These are phyloP conservation scores for Hawksworthiomyces lignivorus DNA, from an alignment of 2,329 filamentous ascomycete species.

Conservation along the genomic window DNA sequence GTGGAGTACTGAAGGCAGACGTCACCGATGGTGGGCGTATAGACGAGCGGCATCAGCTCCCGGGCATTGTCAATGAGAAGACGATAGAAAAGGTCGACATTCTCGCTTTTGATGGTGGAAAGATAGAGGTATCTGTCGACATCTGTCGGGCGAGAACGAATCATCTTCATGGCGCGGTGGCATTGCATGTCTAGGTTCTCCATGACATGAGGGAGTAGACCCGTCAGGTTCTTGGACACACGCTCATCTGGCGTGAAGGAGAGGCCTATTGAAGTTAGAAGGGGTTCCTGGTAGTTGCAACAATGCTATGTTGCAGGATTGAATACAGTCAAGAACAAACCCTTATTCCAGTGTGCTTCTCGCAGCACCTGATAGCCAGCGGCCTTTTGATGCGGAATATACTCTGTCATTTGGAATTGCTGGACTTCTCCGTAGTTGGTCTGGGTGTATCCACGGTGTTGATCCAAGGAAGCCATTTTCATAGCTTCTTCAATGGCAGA, in stretches of 20 bases:
- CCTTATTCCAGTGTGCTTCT: constrained; percentile 60
- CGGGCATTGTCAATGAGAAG: constrained; percentile 66
- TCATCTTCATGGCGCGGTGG: constrained; percentile 64
- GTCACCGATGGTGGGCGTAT: constrained; percentile 88
- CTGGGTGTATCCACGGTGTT: constrained; percentile 52
- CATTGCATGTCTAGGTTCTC: constrained; percentile 54
- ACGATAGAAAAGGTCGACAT: constrained; percentile 76
- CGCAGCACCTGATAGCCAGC: constrained; percentile 53
- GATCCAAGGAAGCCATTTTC: constrained; percentile 53
- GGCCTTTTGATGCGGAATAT: constrained; percentile 43
- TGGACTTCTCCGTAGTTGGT: constrained; percentile 48
- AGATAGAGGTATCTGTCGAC: constrained; percentile 83
- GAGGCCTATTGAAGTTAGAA: constrained; percentile 38
- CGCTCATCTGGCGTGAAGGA: constrained; percentile 59
- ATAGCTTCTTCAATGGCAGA: constrained; percentile 50
- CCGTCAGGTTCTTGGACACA: constrained; percentile 56
- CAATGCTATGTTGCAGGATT: background rate
- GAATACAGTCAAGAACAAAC: constrained; percentile 24
- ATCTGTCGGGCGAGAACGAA: constrained; percentile 58
- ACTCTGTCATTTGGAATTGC: constrained; percentile 46
- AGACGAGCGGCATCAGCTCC: constrained; percentile 76
- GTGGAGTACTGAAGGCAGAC: constrained; percentile 95
- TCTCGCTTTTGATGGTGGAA: constrained; percentile 65
- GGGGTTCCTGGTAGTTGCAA: background rate
- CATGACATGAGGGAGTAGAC: constrained; percentile 57